Percentiles rank a stretch among this genome's conserved stretches.
phyloP scores from a whole-genome alignment of 2,329 filamentous ascomycete genomes.

The Colletotrichum sp. region DNA sequence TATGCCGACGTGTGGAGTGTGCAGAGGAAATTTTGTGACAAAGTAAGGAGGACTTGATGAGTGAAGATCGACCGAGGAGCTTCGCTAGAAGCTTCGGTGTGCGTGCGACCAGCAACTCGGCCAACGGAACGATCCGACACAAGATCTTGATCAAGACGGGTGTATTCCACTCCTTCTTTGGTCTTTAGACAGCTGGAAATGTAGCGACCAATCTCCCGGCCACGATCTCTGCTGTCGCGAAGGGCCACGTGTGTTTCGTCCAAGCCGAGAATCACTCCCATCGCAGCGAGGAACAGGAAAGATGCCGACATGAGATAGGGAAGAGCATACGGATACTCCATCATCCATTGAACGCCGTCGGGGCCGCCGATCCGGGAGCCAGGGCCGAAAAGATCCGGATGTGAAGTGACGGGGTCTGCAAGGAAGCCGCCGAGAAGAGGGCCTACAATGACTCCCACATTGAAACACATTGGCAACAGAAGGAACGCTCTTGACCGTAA shows the following conservation, averaged over 20 bases:
- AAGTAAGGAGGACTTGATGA: slow-evolving; percentile 19
- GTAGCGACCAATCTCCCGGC: neutral
- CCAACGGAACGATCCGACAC: neutral
- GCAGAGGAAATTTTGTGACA: slow-evolving; percentile 13
- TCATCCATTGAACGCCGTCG: slow-evolving; percentile 23
- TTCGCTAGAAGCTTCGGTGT: neutral
- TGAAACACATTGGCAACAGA: slow-evolving; percentile 26
- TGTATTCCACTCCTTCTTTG: neutral
- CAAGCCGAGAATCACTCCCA: slow-evolving; percentile 24
- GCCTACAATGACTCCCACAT: slow-evolving; percentile 26
- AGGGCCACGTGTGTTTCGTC: slow-evolving; percentile 21
- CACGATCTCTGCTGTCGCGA: slow-evolving; percentile 5
- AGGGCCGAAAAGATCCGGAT: slow-evolving; percentile 23
- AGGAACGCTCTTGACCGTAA: slow-evolving; percentile 23
- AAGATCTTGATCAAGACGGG: neutral
- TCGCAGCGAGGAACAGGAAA: slow-evolving; percentile 18
- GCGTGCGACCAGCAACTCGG: neutral
- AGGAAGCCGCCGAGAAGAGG: slow-evolving; percentile 27
- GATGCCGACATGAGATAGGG: slow-evolving; percentile 23
- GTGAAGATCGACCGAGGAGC: slow-evolving; percentile 21
- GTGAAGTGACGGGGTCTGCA: slow-evolving; percentile 22
- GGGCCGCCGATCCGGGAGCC: slow-evolving; percentile 22
- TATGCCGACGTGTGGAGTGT: slow-evolving; percentile 23
- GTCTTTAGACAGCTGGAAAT: neutral
- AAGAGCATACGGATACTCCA: slow-evolving; percentile 25